Conservation (phyloP, 1,284 basidiomycete species). For the Singerocomus rubriflavus region DNA sequence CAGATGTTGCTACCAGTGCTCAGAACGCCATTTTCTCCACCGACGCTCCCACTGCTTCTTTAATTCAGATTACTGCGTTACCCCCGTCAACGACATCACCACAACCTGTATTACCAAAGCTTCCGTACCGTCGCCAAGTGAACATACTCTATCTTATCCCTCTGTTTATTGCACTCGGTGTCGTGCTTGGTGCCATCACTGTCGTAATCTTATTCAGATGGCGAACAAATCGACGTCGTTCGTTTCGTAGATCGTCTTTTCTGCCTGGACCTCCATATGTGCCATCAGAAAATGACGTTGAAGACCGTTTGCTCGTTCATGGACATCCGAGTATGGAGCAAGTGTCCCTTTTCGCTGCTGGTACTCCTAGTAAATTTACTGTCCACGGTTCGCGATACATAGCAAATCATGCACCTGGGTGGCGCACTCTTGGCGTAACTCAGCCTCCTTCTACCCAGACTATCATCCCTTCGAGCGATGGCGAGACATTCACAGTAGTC, state of each 20-base stretch:
- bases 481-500: constrained; percentile 29
- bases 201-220: constrained; percentile 24
- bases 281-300: constrained; percentile 22
- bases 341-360: constrained; percentile 17
- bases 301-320: constrained; percentile 15
- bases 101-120: constrained; percentile 21
- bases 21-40: constrained; percentile 1
- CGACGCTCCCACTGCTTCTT: not conserved
- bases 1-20: not conserved
- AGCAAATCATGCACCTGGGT: constrained; percentile 12
- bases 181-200: constrained; percentile 33
- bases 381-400: constrained; percentile 31
- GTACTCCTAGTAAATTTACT: constrained; percentile 37
- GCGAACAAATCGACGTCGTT: constrained; percentile 3
- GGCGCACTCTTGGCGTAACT: constrained; percentile 7
- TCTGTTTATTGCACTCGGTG: constrained; percentile 38
- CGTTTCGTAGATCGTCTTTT: constrained; percentile 21
- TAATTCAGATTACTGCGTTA: constrained; percentile 38
- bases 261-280: constrained; percentile 40
- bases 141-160: constrained; percentile 40
- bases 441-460: constrained; percentile 5
- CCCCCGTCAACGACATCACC: constrained; percentile 34
- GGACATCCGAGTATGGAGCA: constrained; percentile 25
- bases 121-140: constrained; percentile 23
- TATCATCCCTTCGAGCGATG: constrained; percentile 26